Percentiles rank a stretch among this genome's conserved stretches.
Evolutionary conservation across 495 filamentous ascomycete genomes (phyloP).

Genomic region (Physcia stellaris): DNA sequence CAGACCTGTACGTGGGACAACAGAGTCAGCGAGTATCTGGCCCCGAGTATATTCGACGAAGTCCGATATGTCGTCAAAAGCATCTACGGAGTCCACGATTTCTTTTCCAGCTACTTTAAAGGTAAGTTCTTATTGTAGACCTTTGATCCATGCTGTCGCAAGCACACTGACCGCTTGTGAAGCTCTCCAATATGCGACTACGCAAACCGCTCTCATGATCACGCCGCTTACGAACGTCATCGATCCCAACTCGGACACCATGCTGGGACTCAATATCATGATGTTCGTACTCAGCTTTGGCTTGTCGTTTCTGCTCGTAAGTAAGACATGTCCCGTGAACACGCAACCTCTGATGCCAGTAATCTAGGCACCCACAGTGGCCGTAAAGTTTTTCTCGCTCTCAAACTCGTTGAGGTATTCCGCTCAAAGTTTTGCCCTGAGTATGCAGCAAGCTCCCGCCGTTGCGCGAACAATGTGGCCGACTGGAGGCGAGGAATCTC

Average conservation of each 20-base stretch:
- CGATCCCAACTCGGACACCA: neutral
- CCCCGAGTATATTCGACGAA: constrained; percentile 4
- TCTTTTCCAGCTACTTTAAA: constrained; percentile 4
- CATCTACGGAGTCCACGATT: constrained; percentile 6
- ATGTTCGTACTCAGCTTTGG: neutral
- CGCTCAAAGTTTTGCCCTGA: neutral
- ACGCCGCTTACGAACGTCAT: neutral
- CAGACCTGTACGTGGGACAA: neutral
- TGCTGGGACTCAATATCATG: neutral
- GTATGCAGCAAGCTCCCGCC: constrained; percentile 4
- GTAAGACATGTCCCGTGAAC: no score
- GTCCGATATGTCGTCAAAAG: constrained; percentile 5
- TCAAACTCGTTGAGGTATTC: neutral
- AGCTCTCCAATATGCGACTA: no score
- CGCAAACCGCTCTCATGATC: neutral
- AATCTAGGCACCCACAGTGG: constrained; percentile 6
- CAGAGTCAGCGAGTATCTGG: no score
- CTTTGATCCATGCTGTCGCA: no score
- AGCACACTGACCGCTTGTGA: no score
- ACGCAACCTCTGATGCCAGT: no score
- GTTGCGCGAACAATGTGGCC: constrained; percentile 9
- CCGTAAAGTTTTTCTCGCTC: neutral
- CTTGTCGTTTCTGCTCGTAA: neutral
- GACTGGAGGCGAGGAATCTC: neutral
- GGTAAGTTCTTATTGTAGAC: neutral